Evolutionary conservation across 78 protist species (phyloP).

Genomic region (Dictyostelium firmibasis): DNA sequence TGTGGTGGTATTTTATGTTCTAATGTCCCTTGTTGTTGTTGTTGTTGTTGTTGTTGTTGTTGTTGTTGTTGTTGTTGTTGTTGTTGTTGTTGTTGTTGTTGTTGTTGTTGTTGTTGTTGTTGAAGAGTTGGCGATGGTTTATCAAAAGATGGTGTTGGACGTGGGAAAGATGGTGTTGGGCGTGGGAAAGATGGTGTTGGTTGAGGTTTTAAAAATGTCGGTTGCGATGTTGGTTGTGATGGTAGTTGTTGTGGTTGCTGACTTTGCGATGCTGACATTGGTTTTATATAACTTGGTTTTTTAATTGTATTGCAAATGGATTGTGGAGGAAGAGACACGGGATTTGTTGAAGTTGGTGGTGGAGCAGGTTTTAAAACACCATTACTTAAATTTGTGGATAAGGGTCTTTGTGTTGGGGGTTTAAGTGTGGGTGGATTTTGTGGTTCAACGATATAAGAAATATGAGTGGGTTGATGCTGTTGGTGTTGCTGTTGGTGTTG

Average conservation of each 20-base stretch:
- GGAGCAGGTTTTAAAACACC: neutral
- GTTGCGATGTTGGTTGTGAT: neutral
- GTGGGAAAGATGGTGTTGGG: neutral
- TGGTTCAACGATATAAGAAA: neutral
- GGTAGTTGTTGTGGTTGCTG: neutral
- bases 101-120: neutral
- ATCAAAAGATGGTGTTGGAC: neutral
- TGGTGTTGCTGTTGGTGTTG: neutral
- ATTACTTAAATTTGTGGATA: neutral
- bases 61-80: neutral
- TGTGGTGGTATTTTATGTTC: too few species aligned
- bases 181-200: neutral
- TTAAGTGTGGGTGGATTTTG: neutral
- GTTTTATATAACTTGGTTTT: neutral
- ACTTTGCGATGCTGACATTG: neutral
- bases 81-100: neutral
- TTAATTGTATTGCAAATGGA: neutral
- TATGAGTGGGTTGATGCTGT: neutral
- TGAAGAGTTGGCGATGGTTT: neutral
- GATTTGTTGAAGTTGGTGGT: neutral
- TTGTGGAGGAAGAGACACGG: neutral
- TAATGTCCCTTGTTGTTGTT: neutral
- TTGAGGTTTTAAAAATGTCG: neutral
- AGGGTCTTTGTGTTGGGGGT: neutral
- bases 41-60: neutral